A percentile compares a stretch with the other conserved stretches of the same genome.
Evolutionary conservation across 352 stramenopile genomes (phyloP).

Genomic region (Pythium monospermum): DNA sequence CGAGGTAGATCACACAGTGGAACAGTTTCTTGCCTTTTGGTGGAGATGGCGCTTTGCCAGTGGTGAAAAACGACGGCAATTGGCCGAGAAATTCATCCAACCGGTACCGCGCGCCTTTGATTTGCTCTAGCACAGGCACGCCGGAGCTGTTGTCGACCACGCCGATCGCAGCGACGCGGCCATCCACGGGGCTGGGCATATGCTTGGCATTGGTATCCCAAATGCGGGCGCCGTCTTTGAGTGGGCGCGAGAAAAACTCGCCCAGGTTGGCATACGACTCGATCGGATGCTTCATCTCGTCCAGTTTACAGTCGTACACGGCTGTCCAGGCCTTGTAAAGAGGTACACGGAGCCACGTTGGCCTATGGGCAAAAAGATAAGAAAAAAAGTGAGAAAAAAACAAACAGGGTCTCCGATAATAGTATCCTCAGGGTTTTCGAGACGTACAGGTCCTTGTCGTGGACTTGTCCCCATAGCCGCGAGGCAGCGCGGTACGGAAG

Average conservation of each 20-base stretch:
- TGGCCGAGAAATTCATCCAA: constrained; percentile 78
- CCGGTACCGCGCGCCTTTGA: constrained; percentile 76
- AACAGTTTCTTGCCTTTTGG: constrained; percentile 70
- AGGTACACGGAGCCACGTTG: constrained; percentile 55
- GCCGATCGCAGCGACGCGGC: constrained; percentile 48
- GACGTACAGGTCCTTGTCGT: constrained; percentile 78
- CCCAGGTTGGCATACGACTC: constrained; percentile 70
- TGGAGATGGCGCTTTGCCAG: constrained; percentile 20
- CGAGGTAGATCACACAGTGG: constrained; percentile 81
- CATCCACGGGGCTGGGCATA: constrained; percentile 54
- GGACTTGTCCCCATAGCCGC: constrained; percentile 67
- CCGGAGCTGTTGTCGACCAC: constrained; percentile 39
- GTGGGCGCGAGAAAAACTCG: constrained; percentile 79
- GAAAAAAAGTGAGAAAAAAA: background rate
- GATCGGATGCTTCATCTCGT: constrained; percentile 82
- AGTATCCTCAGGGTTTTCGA: too few species aligned
- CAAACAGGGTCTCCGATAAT: background rate
- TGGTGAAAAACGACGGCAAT: constrained; percentile 52
- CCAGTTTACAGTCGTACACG: constrained; percentile 76
- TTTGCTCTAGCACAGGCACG: constrained; percentile 70
- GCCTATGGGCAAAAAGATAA: constrained; percentile 26
- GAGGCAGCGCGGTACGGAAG: constrained; percentile 74
- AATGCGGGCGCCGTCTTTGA: constrained; percentile 60
- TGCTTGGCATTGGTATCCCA: constrained; percentile 30
- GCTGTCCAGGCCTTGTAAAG: constrained; percentile 83